Conservation (phyloP, 306 rosid genomes). For the Dicorynia guianensis region DNA sequence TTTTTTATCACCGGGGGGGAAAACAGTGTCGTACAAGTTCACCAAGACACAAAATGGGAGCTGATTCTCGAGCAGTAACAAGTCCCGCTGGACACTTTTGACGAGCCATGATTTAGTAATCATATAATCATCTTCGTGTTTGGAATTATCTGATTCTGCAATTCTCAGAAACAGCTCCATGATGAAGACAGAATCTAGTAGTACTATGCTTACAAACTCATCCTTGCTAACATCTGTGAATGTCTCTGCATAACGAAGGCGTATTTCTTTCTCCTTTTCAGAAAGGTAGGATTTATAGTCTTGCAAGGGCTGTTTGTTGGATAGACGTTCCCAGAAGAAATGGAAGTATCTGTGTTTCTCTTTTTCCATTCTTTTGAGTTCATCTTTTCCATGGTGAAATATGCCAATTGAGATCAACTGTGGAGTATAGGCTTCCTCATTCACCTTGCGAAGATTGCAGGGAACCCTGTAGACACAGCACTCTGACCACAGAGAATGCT, state of each 20-base stretch:
- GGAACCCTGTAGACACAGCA: constrained; percentile 42
- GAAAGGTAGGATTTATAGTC: not conserved
- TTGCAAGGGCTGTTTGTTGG: not conserved
- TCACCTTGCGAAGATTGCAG: constrained; percentile 35
- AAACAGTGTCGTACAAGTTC: too few species aligned
- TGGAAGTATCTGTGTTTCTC: not conserved
- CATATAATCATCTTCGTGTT: constrained; percentile 1
- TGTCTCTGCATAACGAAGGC: not conserved
- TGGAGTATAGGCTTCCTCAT: constrained; percentile 42
- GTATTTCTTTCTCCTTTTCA: not conserved
- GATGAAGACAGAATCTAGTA: constrained; percentile 17
- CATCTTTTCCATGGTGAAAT: constrained; percentile 23
- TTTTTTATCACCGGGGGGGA: too few species aligned
- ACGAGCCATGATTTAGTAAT: constrained; percentile 46
- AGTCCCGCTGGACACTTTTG: constrained; percentile 36
- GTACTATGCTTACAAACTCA: constrained; percentile 18
- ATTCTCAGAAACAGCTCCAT: not conserved
- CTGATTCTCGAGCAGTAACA: constrained; percentile 54
- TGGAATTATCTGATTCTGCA: too few species aligned
- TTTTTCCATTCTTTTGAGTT: constrained; percentile 34
- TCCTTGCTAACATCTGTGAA: not conserved
- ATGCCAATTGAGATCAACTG: constrained; percentile 48
- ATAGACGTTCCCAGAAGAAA: not conserved
- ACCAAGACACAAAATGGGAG: constrained; percentile 38
- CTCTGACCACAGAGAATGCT: not conserved